phyloP scores from a whole-genome alignment of 352 stramenopile species.

The Blastocystis sp. region DNA sequence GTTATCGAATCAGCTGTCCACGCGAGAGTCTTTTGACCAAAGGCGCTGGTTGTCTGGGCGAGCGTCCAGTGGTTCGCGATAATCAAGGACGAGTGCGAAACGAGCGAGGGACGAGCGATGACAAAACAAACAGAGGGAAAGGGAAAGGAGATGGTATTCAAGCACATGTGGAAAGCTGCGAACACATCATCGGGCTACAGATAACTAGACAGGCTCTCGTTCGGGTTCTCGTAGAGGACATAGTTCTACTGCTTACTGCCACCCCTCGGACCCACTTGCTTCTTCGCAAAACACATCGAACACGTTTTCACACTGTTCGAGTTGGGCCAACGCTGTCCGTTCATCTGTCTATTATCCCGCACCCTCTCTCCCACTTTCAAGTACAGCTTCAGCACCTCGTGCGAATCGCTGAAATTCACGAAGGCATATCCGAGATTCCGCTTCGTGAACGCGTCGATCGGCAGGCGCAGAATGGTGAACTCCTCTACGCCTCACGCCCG shows the following conservation, averaged over 20 bases:
- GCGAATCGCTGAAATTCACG: slow-evolving; percentile 67
- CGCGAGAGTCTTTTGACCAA: slow-evolving; percentile 37
- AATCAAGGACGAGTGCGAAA: neutral
- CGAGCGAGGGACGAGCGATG: neutral
- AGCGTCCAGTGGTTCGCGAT: slow-evolving; percentile 32
- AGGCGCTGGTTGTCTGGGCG: neutral
- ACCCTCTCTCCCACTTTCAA: slow-evolving; percentile 1
- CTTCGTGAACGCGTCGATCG: slow-evolving; percentile 66
- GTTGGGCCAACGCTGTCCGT: slow-evolving; percentile 61
- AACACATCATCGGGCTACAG: neutral
- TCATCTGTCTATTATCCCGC: slow-evolving; percentile 2
- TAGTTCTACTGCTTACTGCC: slow-evolving; percentile 46
- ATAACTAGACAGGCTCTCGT: neutral
- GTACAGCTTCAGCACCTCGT: slow-evolving; percentile 63
- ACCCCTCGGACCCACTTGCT: slow-evolving; percentile 15
- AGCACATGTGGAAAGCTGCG: neutral
- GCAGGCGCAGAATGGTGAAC: slow-evolving; percentile 49
- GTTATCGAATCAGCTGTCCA: slow-evolving; percentile 53
- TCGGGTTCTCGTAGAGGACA: slow-evolving; percentile 58
- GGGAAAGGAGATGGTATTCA: neutral
- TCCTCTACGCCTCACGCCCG: slow-evolving; percentile 38
- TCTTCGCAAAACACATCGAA: slow-evolving; percentile 69
- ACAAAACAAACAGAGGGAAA: neutral
- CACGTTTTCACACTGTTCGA: slow-evolving; percentile 65
- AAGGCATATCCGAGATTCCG: slow-evolving; percentile 67